Evolutionary conservation across 768 basidiomycete genomes (phyloP), one percentile per base, ranked within the genome.

Genomic region (Tricholoma bakamatsutake): DNA sequence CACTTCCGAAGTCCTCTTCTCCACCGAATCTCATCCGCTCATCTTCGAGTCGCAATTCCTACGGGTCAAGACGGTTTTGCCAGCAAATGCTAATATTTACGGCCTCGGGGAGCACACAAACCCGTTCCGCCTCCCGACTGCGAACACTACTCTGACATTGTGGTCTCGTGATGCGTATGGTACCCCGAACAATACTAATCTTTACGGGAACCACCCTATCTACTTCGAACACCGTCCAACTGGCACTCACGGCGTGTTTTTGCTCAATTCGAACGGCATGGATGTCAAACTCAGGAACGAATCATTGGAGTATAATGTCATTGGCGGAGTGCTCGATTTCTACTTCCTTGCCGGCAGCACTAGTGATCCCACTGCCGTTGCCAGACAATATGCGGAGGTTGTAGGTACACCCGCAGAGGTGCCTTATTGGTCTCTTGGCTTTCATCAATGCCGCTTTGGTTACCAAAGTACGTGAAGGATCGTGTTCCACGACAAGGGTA

Each of bases 31-130:
- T 8, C 77, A 84, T 60, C 74, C 87, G 0, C 68, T 89, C 67
- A 82, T 93, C 59, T 90, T 86, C 62, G 86, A 89, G 60, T 80
- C 85, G 1, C 88, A 90, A 67, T 91, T 87, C 64, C 74, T 91
- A 12, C 84, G 87, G 51, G 71, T 91, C 59, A 84, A 87, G 65
- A 87, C 86, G 15, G 66, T 64, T 45, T 67, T 91, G 0, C 84
- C 87, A 0, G 52, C 66, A 3, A 67, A 79, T 40, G 79, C 88
- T 27, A 89, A 90, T 67, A 79, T 90, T 53, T 90, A 88, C 64
- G 90, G 90, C 2, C 75, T 90, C 9, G 88, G 89, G n/a, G 87
- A 87, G 60, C 84, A 87, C 65, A 81, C 82, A 4, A 78, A 87
- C 56, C 62, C 79, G 0, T 88, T 88, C 77, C 81, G 78, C 15